These are phyloP conservation scores for Hyaloperonospora brassicae DNA, from an alignment of 352 stramenopile genomes.

Conservation along the genomic window DNA sequence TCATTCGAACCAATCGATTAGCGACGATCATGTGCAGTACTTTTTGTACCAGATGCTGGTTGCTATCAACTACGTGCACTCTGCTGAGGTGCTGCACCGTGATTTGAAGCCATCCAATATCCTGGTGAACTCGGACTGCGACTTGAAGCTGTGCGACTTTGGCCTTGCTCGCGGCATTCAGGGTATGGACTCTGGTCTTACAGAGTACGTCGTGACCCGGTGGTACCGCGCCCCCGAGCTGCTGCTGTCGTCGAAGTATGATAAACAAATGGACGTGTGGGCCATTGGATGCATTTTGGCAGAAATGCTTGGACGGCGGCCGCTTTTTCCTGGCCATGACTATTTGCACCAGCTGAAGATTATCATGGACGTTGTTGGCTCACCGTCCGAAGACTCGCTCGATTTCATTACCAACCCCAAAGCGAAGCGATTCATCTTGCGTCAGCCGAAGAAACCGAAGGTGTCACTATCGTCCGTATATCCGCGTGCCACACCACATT, in stretches of 20 bases:
- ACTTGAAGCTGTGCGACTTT: constrained; percentile 78
- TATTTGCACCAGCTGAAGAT: constrained; percentile 86
- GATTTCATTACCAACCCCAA: constrained; percentile 88
- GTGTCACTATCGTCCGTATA: constrained; percentile 82
- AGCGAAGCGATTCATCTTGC: constrained; percentile 83
- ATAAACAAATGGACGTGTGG: constrained; percentile 86
- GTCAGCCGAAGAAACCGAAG: constrained; percentile 81
- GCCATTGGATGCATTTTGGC: constrained; percentile 83
- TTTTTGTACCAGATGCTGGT: constrained; percentile 80
- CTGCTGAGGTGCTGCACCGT: constrained; percentile 66
- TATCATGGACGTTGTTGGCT: constrained; percentile 86
- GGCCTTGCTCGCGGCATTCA: constrained; percentile 66
- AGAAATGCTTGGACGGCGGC: constrained; percentile 77
- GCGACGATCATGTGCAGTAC: constrained; percentile 71
- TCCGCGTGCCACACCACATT: constrained; percentile 67
- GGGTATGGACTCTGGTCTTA: constrained; percentile 65
- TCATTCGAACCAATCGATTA: constrained; percentile 77
- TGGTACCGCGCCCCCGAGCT: constrained; percentile 91
- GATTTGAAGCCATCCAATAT: constrained; percentile 79
- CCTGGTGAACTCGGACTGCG: constrained; percentile 75
- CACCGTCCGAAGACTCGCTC: constrained; percentile 63
- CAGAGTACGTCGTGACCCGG: constrained; percentile 89
- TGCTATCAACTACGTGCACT: constrained; percentile 75
- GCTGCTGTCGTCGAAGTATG: constrained; percentile 86
- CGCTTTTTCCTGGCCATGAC: constrained; percentile 82